A percentile compares a stretch with the other conserved stretches of the same genome.
Conservation (phyloP, 2,329 filamentous ascomycete species). For the Didymosphaeria variabile region DNA sequence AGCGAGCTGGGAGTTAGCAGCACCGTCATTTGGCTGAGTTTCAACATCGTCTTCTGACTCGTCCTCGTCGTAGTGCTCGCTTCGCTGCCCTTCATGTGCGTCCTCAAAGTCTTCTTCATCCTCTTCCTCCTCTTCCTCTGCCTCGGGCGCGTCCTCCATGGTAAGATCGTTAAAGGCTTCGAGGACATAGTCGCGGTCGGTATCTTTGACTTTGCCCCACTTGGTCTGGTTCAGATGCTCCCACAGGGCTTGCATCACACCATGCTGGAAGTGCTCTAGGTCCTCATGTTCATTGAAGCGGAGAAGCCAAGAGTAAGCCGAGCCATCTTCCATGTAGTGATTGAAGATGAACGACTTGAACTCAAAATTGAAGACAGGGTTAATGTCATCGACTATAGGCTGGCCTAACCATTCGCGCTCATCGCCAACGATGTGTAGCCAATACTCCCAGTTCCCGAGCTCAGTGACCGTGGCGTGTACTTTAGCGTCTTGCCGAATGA, state of each 20-base stretch:
- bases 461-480: slow-evolving; percentile 85
- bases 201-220: slow-evolving; percentile 91
- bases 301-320: slow-evolving; percentile 93
- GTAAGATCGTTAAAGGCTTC: slow-evolving; percentile 95
- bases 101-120: slow-evolving; percentile 70
- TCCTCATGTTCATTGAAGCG: slow-evolving; percentile 86
- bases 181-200: slow-evolving; percentile 91
- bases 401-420: slow-evolving; percentile 88
- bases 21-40: slow-evolving; percentile 74
- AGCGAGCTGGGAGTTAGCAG: slow-evolving; percentile 91
- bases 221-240: slow-evolving; percentile 94
- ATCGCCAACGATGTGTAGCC: slow-evolving; percentile 82
- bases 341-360: slow-evolving; percentile 99
- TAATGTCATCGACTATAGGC: slow-evolving; percentile 86
- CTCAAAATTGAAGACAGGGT: slow-evolving; percentile 98
- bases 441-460: slow-evolving; percentile 92
- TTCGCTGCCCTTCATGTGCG: slow-evolving; percentile 70
- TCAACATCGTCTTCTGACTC: slow-evolving; percentile 83
- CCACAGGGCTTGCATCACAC: slow-evolving; percentile 94
- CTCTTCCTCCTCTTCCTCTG: slow-evolving; percentile 65
- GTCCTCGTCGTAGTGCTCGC: slow-evolving; percentile 77
- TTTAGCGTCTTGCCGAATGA: slow-evolving; percentile 78
- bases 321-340: slow-evolving; percentile 87
- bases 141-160: slow-evolving; percentile 79
- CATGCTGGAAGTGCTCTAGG: slow-evolving; percentile 88